Evolutionary conservation across 371 early-diverging fungal species (phyloP), one percentile per base, ranked within the genome.

Genomic region (Mortierella sp.): DNA sequence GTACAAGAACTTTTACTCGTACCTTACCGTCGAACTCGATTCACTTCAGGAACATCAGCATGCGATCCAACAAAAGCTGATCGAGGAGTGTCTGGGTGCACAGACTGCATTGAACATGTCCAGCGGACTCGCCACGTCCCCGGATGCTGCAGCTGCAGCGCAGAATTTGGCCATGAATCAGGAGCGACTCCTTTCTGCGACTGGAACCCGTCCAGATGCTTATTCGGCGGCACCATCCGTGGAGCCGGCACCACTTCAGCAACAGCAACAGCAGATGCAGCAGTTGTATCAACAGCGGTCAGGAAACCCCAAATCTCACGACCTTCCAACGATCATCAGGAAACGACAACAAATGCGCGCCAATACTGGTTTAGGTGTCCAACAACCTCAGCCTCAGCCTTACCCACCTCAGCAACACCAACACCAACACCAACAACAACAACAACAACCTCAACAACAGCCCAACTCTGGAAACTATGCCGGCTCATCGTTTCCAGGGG

Each of bases 321-420:
- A 81, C 18, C 58, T 84, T 27, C 75, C 77, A 27, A 41, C 78
- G 2, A 81, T 81, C 54, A 78, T 84, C 58, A 56, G 70, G 32
- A 84, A 78, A 54, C 75, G 84, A 11, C 81, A 78, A 18, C 76
- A 84, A 41, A 77, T 77, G 80, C 81, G 84, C 3, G 81, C 70
- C 4, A 56, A 55, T 10, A 58, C 79, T 8, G 84, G 81, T n/a
- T 24, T 32, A 32, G 8, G 27, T 29, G 29, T 46, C 71, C n/a
- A 71, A 24, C 48, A 49, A 65, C 35, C n/a, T 68, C 32, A n/a
- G 24, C 32, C 38, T 48, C 24, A 60, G 35, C 35, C 35, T 35
- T 35, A 35, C 2, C 35, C 4, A 38, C 24, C n/a, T 3, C 56
- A 48, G 56, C 56, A 73, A 27, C 56, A 55, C 58, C 74, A 73